Evolutionary conservation across 495 filamentous ascomycete genomes (phyloP).

Genomic region (Aspergillus panamensis): DNA sequence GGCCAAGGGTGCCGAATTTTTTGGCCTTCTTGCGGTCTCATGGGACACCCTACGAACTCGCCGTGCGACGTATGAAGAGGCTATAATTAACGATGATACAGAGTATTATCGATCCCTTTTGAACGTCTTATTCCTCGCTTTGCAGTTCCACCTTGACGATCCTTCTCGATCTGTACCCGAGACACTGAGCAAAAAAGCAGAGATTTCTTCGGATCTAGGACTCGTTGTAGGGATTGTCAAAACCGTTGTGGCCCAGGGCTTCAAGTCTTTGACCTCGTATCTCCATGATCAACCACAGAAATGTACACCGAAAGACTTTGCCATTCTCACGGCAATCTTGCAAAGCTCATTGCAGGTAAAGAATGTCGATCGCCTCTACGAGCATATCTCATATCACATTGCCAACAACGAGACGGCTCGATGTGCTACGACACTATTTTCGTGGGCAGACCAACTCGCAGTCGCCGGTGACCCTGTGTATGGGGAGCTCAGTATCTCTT

Average conservation of each 20-base stretch:
- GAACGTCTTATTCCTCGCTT: conserved; percentile 76
- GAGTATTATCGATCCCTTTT: conserved; percentile 78
- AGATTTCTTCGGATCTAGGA: conserved; percentile 43
- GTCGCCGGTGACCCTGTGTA: conserved; percentile 85
- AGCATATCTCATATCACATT: conserved; percentile 66
- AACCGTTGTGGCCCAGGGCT: conserved; percentile 73
- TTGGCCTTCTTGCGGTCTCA: conserved; percentile 58
- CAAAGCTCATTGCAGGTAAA: conserved; percentile 72
- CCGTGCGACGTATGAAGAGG: conserved; percentile 61
- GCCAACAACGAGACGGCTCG: conserved; percentile 62
- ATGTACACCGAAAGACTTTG: conserved; percentile 65
- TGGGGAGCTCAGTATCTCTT: conserved; percentile 80
- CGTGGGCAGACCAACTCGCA: conserved; percentile 79
- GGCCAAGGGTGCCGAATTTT: conserved; percentile 56
- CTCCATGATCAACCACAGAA: conserved; percentile 62
- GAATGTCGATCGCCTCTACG: conserved; percentile 42
- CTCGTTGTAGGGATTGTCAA: conserved; percentile 70
- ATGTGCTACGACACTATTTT: conserved; percentile 82
- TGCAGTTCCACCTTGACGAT: conserved; percentile 57
- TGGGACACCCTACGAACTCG: conserved; percentile 64
- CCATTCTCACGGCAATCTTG: conserved; percentile 83
- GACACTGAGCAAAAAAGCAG: conserved; percentile 35
- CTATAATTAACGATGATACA: conserved; percentile 56
- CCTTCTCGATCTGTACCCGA: conserved; percentile 29
- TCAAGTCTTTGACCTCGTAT: conserved; percentile 69